Conservation (phyloP, 2,329 filamentous ascomycete genomes). For the Colletotrichum musicola region DNA sequence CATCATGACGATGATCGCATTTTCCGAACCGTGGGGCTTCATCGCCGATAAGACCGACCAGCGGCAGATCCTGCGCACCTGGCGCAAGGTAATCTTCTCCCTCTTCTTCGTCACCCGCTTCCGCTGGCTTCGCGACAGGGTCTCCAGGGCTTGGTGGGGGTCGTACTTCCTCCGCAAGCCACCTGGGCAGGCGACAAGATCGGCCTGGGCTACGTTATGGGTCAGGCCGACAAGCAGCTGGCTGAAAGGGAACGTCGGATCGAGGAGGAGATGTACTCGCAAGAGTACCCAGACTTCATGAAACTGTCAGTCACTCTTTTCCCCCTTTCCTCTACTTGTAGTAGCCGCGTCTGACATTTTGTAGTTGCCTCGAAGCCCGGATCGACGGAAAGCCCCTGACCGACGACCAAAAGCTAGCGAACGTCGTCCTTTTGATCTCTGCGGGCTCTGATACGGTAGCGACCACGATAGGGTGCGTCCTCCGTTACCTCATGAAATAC, state of each 20-base stretch:
- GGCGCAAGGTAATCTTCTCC: slow-evolving; percentile 6
- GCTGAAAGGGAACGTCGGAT: slow-evolving; percentile 17
- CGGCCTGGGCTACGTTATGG: slow-evolving; percentile 31
- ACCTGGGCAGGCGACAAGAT: slow-evolving; percentile 16
- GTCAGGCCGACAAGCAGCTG: slow-evolving; percentile 19
- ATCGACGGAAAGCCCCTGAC: slow-evolving; percentile 20
- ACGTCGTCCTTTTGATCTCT: slow-evolving; percentile 22
- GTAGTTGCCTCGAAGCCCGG: slow-evolving; percentile 25
- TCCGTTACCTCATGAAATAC: slow-evolving; percentile 14
- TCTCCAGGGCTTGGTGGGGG: slow-evolving; percentile 7
- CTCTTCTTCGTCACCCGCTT: slow-evolving; percentile 21
- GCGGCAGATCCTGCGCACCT: slow-evolving; percentile 24
- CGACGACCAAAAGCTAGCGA: slow-evolving; percentile 14
- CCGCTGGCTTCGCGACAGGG: slow-evolving; percentile 21
- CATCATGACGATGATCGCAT: slow-evolving; percentile 29
- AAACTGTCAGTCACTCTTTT: background rate
- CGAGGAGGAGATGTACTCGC: slow-evolving; percentile 1
- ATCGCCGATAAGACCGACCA: slow-evolving; percentile 19
- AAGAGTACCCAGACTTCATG: slow-evolving; percentile 20
- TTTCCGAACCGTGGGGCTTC: slow-evolving; percentile 26
- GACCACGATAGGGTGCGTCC: slow-evolving; percentile 15
- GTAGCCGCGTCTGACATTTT: too few relatives aligned
- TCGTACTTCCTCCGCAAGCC: slow-evolving; percentile 9
- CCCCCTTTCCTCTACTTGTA: too few relatives aligned
- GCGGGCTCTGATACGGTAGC: slow-evolving; percentile 26